Base-by-base conservation (phyloP, 2,329 filamentous ascomycete species). In the Whalleya microplaca region DNA sequence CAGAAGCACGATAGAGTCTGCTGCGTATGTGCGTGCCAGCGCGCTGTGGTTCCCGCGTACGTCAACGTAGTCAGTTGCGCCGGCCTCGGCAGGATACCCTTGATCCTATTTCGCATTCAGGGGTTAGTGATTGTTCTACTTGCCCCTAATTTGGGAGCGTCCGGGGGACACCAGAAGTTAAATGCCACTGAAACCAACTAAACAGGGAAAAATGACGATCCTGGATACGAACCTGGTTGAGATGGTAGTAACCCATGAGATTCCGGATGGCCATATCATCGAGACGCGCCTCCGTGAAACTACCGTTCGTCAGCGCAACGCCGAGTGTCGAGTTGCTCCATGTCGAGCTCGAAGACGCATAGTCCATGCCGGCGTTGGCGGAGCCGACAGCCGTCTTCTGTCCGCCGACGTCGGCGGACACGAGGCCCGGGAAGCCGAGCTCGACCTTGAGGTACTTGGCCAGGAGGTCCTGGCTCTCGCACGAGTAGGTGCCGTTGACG, bases 1-100 rank as follows among this genome's bases (percentile, higher is more conserved):
- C 54, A 90, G 72, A 9, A 90, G 76, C 18, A 89, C 84, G 21
- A 81, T 85, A 40, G 85, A 87, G 60, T 81, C 75, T 41, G 47
- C 47, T 21, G 47, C 59, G 19, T 51, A 53, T 12, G 54, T 41
- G 41, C 59, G 59, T 32, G 58, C 62, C 18, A 59, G 51, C 14
- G 19, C 41, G 19, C 27, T 27, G 44, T 63, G 60, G 57, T 61
- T 52, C 7, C 54, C 51, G 19, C 60, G 60, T 6, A 63, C 60
- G 32, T 63, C 45, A 37, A 51, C 47, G 42, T 48, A 21, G 5
- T 53, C 58, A 2, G 51, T 53, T 5, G 37, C 19, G 18, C 40
- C 45, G 29, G 46, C 48, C 16, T 29, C 10, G 14, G n/a, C 21
- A 9, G 61, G 61, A 23, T 51, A 50, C 2, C 27, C 61, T 8